Conservation (phyloP, 768 basidiomycete genomes). For the Leucocoprinus leucothites region DNA sequence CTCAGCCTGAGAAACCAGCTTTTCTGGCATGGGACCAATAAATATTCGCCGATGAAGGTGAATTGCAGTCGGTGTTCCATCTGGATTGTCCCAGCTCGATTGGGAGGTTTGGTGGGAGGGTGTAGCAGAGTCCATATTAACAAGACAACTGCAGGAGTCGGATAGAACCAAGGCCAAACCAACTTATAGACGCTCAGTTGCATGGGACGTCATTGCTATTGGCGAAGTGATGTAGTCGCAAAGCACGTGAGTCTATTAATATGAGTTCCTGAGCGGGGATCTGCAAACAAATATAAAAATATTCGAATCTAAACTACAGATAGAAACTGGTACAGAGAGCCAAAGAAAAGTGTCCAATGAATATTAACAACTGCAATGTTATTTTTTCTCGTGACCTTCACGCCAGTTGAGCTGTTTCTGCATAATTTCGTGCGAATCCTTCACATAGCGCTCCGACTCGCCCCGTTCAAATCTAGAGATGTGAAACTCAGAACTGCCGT, state of each 20-base stretch:
- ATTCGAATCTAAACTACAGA: no score
- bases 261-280: not conserved
- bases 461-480: conserved; percentile 56
- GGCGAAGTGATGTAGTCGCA: no score
- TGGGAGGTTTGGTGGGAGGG: not conserved
- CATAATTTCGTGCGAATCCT: conserved; percentile 57
- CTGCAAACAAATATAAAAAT: no score
- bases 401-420: conserved; percentile 10
- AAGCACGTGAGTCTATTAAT: conserved; percentile 2
- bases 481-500: conserved; percentile 5
- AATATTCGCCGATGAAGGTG: conserved; percentile 51
- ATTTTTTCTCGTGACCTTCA: not conserved
- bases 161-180: not conserved
- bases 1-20: conserved; percentile 41
- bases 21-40: conserved; percentile 75
- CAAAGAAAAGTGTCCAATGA: not conserved
- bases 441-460: conserved; percentile 64
- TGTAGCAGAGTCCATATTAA: not conserved
- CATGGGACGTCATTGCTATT: not conserved
- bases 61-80: conserved; percentile 23
- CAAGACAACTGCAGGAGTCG: not conserved
- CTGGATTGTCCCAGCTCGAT: not conserved
- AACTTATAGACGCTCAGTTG: not conserved
- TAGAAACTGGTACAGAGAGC: not conserved
- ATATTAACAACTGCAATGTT: not conserved